A percentile compares a stretch with the other conserved stretches of the same genome.
Evolutionary conservation across 192 early-diverging fungal genomes (phyloP).

Genomic region (Obelidium mucronatum): DNA sequence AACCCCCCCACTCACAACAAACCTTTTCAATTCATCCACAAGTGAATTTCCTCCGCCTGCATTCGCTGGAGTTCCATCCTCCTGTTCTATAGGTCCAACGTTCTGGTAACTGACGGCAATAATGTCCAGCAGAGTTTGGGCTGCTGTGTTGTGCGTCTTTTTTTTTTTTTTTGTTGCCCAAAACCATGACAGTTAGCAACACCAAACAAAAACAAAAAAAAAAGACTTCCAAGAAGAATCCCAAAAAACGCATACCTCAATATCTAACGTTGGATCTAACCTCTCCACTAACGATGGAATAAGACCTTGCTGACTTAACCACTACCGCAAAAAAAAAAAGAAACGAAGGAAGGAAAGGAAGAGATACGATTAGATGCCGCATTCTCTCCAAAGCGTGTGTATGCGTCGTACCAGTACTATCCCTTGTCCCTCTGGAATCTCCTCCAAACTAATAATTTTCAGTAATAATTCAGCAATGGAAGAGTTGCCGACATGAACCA

Average conservation of each 20-base stretch:
- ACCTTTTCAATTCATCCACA: slow-evolving; percentile 61
- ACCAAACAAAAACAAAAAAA: too few species aligned
- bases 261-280: slow-evolving; percentile 80
- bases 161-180: slow-evolving; percentile 21
- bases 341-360: not conserved
- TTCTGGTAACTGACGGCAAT: slow-evolving; percentile 75
- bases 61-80: slow-evolving; percentile 24
- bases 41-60: slow-evolving; percentile 55
- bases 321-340: slow-evolving; percentile 54
- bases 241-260: slow-evolving; percentile 60
- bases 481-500: slow-evolving; percentile 86
- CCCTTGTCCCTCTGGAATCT: slow-evolving; percentile 83
- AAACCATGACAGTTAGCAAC: slow-evolving; percentile 18
- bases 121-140: slow-evolving; percentile 83
- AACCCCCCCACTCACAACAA: not conserved
- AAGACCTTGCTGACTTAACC: slow-evolving; percentile 86
- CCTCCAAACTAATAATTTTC: slow-evolving; percentile 92
- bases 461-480: slow-evolving; percentile 91
- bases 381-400: too few species aligned
- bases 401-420: slow-evolving; percentile 85
- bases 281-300: slow-evolving; percentile 77
- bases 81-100: slow-evolving; percentile 35
- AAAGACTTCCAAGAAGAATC: slow-evolving; percentile 10
- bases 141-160: slow-evolving; percentile 78
- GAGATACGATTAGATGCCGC: not conserved